Evolutionary conservation across 2,329 filamentous ascomycete genomes (phyloP), one percentile per base, ranked within the genome.

Genomic region (Apiospora koreana): DNA sequence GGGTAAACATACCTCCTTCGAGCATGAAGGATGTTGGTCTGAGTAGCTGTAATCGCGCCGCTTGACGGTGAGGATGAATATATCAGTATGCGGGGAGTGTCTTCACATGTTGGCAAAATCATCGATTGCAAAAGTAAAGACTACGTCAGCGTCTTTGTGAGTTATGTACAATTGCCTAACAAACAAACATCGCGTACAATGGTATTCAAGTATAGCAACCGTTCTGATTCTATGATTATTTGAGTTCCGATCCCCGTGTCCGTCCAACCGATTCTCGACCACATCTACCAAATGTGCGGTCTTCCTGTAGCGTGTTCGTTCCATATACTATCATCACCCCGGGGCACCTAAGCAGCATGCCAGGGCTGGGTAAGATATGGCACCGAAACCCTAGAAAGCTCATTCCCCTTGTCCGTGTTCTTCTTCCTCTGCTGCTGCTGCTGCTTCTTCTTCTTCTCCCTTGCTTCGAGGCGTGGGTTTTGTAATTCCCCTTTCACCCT

Each of bases 141-240:
- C 50, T 2, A 9, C 8, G 25, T 18, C 25, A 9, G 14, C 10
- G 14, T 18, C 25, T 58, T 58, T 31, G 50, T 35, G 35, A 35
- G 8, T 3, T 35, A 3, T 35, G 35, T 35, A 35, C 35, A 62
- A 38, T 38, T 38, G 31, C 54, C 21, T 9, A 21, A 62, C 38
- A 62, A 62, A 62, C 54, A 62, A 38, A 62, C 54, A 62, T 62
- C 31, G 31, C 54, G 54, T 62, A 62, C 54, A 38, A 62, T 62
- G 54, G 54, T 38, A 62, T 62, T 62, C 54, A 62, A 62, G 54
- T 62, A 38, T 62, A 62, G 54, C 38, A 62, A n/a, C 54, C 54
- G 10, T 28, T 54, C 48, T 23, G 48, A 54, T 54, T 28, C 48
- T 54, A 31, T 54, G 48, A 54, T 54, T 28, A 54, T 54, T 50